These are phyloP conservation scores for Neurospora sp. DNA, from an alignment of 495 filamentous ascomycete genomes.

Conservation along the genomic window DNA sequence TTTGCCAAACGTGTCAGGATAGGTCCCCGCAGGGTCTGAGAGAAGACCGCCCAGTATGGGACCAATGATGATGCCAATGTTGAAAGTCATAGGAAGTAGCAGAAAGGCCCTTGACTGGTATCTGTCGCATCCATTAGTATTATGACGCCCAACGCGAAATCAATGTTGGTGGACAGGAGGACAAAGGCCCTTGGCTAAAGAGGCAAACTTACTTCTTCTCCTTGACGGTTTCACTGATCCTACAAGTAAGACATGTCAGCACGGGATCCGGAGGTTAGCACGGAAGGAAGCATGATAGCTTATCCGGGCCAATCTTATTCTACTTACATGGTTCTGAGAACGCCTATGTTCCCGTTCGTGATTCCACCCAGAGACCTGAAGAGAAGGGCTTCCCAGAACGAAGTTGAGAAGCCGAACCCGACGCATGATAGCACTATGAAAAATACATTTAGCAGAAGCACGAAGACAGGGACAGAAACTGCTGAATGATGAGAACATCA, in stretches of 20 bases:
- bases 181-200: not conserved
- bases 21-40: slow-evolving; percentile 62
- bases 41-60: slow-evolving; percentile 65
- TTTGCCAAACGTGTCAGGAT: slow-evolving; percentile 58
- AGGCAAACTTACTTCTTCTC: slow-evolving; percentile 34
- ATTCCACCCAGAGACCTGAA: slow-evolving; percentile 67
- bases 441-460: not conserved
- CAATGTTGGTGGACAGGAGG: not conserved
- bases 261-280: slow-evolving; percentile 1
- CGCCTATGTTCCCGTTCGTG: slow-evolving; percentile 75
- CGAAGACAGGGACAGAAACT: not conserved
- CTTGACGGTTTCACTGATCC: slow-evolving; percentile 65
- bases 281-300: not conserved
- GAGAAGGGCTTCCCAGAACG: slow-evolving; percentile 60
- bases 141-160: not conserved
- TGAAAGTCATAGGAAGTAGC: slow-evolving; percentile 66
- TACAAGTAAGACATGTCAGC: slow-evolving; percentile 5
- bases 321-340: slow-evolving; percentile 61
- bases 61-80: slow-evolving; percentile 70
- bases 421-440: slow-evolving; percentile 50
- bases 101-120: slow-evolving; percentile 58
- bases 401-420: slow-evolving; percentile 71
- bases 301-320: not conserved
- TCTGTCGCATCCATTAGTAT: slow-evolving; percentile 16
- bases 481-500: not conserved